Conservation (phyloP, 805 yeast genomes). For the Candida vaughaniae region DNA sequence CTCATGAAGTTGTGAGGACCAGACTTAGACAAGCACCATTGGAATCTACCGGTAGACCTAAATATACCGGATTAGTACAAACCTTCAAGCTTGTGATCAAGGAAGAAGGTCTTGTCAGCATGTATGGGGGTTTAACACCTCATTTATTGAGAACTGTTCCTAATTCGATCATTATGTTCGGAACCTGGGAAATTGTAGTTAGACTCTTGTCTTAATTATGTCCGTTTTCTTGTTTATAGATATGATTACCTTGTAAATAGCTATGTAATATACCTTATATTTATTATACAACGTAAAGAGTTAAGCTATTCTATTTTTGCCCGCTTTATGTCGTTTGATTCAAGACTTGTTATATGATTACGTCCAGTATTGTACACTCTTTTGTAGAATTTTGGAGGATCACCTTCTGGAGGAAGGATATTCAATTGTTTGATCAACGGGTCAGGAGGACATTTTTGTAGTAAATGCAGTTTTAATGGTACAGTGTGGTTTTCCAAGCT, state of each 20-base stretch:
- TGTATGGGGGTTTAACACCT: constrained; percentile 98
- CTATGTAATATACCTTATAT: background rate
- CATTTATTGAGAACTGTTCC: constrained; percentile 97
- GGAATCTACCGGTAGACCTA: constrained; percentile 69
- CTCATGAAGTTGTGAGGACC: constrained; percentile 96
- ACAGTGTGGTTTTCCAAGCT: constrained; percentile 28
- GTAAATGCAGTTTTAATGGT: constrained; percentile 22
- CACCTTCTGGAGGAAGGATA: constrained; percentile 39
- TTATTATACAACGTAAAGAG: too few relatives aligned
- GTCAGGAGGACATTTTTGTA: constrained; percentile 24
- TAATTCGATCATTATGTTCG: constrained; percentile 97
- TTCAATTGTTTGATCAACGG: constrained; percentile 24
- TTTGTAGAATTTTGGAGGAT: constrained; percentile 49
- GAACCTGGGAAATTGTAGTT: constrained; percentile 87
- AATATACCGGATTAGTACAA: constrained; percentile 86
- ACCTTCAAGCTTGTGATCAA: constrained; percentile 81
- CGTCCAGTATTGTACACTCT: constrained; percentile 31
- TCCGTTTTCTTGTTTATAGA: constrained; percentile 3
- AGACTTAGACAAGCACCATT: constrained; percentile 91
- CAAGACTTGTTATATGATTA: constrained; percentile 4
- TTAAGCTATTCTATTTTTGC: too few relatives aligned
- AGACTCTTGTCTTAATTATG: constrained; percentile 22
- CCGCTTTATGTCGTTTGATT: too few relatives aligned
- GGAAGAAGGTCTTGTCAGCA: constrained; percentile 89
- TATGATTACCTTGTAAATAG: constrained; percentile 9